Conservation (phyloP, 345 rosid genomes). For the Dovyalis caffra region DNA sequence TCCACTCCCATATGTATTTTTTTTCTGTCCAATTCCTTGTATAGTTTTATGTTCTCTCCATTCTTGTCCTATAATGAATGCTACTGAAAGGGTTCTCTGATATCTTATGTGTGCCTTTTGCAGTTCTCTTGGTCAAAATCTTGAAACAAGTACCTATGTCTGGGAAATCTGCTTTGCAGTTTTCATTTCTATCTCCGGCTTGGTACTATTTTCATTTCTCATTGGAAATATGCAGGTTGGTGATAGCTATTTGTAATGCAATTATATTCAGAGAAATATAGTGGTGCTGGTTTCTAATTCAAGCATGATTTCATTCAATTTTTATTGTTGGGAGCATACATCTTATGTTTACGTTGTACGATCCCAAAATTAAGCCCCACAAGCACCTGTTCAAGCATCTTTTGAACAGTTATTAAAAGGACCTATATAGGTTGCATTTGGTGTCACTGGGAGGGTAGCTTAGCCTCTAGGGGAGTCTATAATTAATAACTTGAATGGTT, state of each 20-base stretch:
- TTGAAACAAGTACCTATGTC: conserved; percentile 62
- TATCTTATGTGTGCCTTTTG: conserved; percentile 11
- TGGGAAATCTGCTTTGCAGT: conserved; percentile 76
- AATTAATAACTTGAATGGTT: not conserved
- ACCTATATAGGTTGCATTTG: not conserved
- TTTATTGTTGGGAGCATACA: not conserved
- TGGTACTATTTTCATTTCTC: conserved; percentile 71
- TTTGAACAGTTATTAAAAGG: not conserved
- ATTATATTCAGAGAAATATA: not conserved
- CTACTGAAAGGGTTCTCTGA: conserved; percentile 1
- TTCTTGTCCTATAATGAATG: not conserved
- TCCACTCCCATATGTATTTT: not conserved
- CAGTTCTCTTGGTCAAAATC: conserved; percentile 78
- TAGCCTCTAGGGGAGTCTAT: not conserved
- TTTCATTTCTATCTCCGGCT: conserved; percentile 59
- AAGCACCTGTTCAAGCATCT: not conserved
- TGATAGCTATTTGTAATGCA: not conserved
- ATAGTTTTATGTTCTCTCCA: not conserved
- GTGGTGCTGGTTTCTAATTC: not conserved
- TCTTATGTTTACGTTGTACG: not conserved
- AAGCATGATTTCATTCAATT: not conserved
- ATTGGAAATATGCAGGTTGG: conserved; percentile 94
- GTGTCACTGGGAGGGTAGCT: not conserved
- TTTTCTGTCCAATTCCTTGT: not conserved
- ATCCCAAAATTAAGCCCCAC: not conserved